Base-by-base conservation (phyloP, 495 filamentous ascomycete genomes). In the Tuber indicum region DNA sequence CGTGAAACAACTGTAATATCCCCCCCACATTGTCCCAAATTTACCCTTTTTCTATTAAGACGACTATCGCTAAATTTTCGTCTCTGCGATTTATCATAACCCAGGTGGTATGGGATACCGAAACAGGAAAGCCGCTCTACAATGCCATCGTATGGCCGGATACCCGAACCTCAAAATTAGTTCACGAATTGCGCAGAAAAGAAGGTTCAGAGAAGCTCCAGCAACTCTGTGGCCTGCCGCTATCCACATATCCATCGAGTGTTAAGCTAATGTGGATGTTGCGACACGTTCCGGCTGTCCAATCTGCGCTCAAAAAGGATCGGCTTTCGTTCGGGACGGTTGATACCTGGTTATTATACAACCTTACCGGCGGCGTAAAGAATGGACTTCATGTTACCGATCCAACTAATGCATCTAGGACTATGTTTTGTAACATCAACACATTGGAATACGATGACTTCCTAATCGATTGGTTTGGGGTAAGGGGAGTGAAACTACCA, bases 71-170 rank as follows among this genome's bases (percentile, higher is more conserved):
- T 66, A 66, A 66, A 26, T 23, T 79, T 73, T 70, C 9, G 70
- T 46, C 41, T 17, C 49, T 76, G 8, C 8, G 5, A 43, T 17
- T 52, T n/a, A 71, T 58, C 26, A 36, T 26, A 36, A 66, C 58
- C n/a, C 32, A 83, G 82, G 76, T 98, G 14, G 92, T 94, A 36
- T 98, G 95, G 95, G 94, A 98, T 83, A 90, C 87, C 82, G 88
- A 89, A 73, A 96, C 94, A 7, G 95, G 95, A 77, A 90, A 97
- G 82, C 89, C 94, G 1, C 86, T 98, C 32, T 89, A 93, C 85
- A 94, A 96, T 82, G 94, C 95, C 76, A 91, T 98, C 78, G 95
- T 93, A 44, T 98, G 94, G 94, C 91, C 95, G 70, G 94, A 98
- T 82, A 97, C 94, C 16, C 88, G 94, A 75, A 97, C 94, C 73